These are phyloP conservation scores for Psilocybe sp. DNA, from an alignment of 768 basidiomycete species.

Conservation along the genomic window DNA sequence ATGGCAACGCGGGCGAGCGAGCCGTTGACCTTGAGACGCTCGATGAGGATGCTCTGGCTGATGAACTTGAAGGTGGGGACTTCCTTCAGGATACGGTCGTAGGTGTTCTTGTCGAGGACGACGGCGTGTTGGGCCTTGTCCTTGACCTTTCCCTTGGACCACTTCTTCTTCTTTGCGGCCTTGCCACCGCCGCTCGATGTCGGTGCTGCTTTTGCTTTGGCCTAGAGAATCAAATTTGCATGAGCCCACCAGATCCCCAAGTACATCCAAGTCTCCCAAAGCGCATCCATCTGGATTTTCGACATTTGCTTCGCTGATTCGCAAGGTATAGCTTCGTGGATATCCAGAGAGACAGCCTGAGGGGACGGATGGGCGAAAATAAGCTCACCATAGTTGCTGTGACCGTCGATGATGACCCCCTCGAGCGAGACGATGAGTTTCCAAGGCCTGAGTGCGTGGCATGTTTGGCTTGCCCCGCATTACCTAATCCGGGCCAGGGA, in stretches of 20 bases:
- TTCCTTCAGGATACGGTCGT: slow-evolving; percentile 95
- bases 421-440: slow-evolving; percentile 15
- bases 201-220: slow-evolving; percentile 75
- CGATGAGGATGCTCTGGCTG: slow-evolving; percentile 96
- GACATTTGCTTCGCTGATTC: slow-evolving; percentile 2
- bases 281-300: slow-evolving; percentile 35
- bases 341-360: slow-evolving; percentile 4
- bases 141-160: slow-evolving; percentile 99
- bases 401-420: slow-evolving; percentile 40
- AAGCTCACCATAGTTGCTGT: slow-evolving; percentile 41
- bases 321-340: not conserved
- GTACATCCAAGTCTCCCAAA: slow-evolving; percentile 31
- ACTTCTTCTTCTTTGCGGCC: slow-evolving; percentile 99
- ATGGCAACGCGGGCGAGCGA: slow-evolving; percentile 90
- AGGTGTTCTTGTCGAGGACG: slow-evolving; percentile 89
- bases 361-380: slow-evolving; percentile 10
- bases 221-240: slow-evolving; percentile 30
- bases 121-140: slow-evolving; percentile 99
- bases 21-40: slow-evolving; percentile 96
- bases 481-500: slow-evolving; percentile 24
- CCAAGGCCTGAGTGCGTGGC: slow-evolving; percentile 30
- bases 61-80: slow-evolving; percentile 99
- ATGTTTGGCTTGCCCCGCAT: slow-evolving; percentile 31
- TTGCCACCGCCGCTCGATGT: slow-evolving; percentile 75
- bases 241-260: slow-evolving; percentile 18